Percentiles rank a stretch among this genome's conserved stretches.
Evolutionary conservation across 805 yeast species (phyloP).

Genomic region (Kodamaea lidongshanica): DNA sequence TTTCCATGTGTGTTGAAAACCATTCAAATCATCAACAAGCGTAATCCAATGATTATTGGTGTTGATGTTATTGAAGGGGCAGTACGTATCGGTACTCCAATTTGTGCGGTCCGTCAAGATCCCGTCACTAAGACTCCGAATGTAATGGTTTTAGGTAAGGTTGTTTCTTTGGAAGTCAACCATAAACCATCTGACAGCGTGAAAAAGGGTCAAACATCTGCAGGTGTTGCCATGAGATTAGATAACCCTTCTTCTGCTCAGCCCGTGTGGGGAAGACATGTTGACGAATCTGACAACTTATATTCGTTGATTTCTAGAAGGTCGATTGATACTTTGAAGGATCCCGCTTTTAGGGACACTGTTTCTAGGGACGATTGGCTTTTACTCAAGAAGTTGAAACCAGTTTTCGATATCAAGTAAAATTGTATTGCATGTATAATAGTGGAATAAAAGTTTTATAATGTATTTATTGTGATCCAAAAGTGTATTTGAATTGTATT

Average conservation of each 20-base stretch:
- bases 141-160: conserved; percentile 76
- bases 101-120: conserved; percentile 85
- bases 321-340: conserved; percentile 95
- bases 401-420: conserved; percentile 76
- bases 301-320: conserved; percentile 87
- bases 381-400: conserved; percentile 79
- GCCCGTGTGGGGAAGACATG: conserved; percentile 99
- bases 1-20: conserved; percentile 96
- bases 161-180: conserved; percentile 89
- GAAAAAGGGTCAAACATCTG: conserved; percentile 91
- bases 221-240: conserved; percentile 98
- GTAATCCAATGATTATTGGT: conserved; percentile 99
- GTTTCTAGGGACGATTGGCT: conserved; percentile 96
- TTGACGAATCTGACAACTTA: conserved; percentile 83
- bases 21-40: conserved; percentile 92
- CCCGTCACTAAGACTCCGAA: conserved; percentile 74
- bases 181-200: conserved; percentile 77
- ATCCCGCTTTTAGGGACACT: conserved; percentile 92
- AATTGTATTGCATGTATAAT: conserved; percentile 5
- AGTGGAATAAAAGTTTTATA: conserved; percentile 1
- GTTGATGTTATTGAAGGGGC: conserved; percentile 94
- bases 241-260: conserved; percentile 89
- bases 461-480: too few relatives aligned
- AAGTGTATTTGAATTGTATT: too few relatives aligned
- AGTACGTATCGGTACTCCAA: conserved; percentile 88